A percentile compares a stretch with the other conserved stretches of the same genome.
Evolutionary conservation across 192 early-diverging fungal genomes (phyloP).

Genomic region (Thoreauomyces humboldtii): DNA sequence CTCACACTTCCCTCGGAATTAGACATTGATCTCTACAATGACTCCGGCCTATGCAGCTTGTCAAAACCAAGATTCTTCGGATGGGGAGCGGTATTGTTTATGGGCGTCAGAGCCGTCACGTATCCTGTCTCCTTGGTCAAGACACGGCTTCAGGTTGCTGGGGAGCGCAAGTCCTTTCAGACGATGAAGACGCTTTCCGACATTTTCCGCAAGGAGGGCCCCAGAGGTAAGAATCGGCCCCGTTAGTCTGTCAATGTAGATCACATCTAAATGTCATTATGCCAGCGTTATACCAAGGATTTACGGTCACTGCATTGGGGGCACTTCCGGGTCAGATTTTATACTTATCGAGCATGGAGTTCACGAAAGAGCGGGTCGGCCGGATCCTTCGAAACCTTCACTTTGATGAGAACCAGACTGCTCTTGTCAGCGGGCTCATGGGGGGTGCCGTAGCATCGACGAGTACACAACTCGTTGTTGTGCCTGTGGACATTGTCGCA

Average conservation of each 20-base stretch:
- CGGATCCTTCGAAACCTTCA: not conserved
- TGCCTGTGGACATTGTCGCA: slow-evolving; percentile 32
- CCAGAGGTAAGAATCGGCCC: slow-evolving; percentile 7
- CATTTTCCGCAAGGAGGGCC: slow-evolving; percentile 25
- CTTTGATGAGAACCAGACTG: slow-evolving; percentile 9
- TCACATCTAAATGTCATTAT: not conserved
- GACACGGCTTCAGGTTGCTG: slow-evolving; percentile 25
- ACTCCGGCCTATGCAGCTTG: too few species aligned
- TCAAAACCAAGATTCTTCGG: slow-evolving; percentile 18
- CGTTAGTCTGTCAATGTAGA: not conserved
- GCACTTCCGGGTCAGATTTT: slow-evolving; percentile 32
- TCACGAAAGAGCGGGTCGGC: not conserved
- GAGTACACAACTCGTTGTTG: slow-evolving; percentile 21
- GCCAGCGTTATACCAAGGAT: slow-evolving; percentile 33
- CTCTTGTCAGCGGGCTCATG: slow-evolving; percentile 24
- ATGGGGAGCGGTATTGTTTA: slow-evolving; percentile 19
- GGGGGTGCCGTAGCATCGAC: slow-evolving; percentile 29
- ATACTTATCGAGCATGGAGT: slow-evolving; percentile 26
- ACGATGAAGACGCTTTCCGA: slow-evolving; percentile 6
- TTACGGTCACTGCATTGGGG: slow-evolving; percentile 27
- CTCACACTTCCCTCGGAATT: too few species aligned
- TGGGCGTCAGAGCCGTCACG: slow-evolving; percentile 16
- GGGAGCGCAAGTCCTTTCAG: slow-evolving; percentile 20
- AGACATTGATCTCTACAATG: too few species aligned
- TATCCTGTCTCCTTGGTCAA: slow-evolving; percentile 29